Base-by-base conservation (phyloP, 192 early-diverging fungal genomes). In the Coemansia asiatica region DNA sequence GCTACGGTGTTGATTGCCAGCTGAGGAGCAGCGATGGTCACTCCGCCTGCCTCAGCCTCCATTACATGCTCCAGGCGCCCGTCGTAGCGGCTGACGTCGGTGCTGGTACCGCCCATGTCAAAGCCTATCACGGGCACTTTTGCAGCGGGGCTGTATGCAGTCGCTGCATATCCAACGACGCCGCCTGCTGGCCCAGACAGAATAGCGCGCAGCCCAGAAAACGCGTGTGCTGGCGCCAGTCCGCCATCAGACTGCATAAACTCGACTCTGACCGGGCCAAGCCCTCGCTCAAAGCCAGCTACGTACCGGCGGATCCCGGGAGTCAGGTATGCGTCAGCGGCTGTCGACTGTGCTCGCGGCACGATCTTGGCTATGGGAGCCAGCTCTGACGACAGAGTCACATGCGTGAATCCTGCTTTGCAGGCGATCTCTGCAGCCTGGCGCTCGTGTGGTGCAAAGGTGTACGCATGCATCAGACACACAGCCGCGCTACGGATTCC, bases 241-340 rank as follows among this genome's bases (percentile, higher is more conserved):
- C 97, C 97, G 49, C 97, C 97, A 71, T 99, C 97, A 48, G 88
- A 91, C 76, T 97, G 95, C 97, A 99, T 99, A 80, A 99, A 97
- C 69, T 97, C 91, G n/a, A 92, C 84, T 2, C 75, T 63, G n/a
- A 90, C 85, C 19, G 85, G 84, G 18, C 71, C 66, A 27, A 75
- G 61, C 19, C 74, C 69, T 4, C 33, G 50, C 66, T 97, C 95
- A 76, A 99, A 99, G 5, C 90, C 89, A 35, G 91, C 69, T 19
- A 97, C 83, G 69, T 99, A 97, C 15, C 84, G 84, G 53, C 87
- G 86, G 60, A 99, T 95, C 47, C 89, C 89, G 1, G 97, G 97
- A 1, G 97, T 96, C 56, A 99, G 81, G 68, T 99, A 99, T 0
- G 94, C 93, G 66, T 99, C 95, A 1, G 91, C 91, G 1, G 89